Base-by-base conservation (phyloP, 352 stramenopile species). In the Phytopythium chamaehyphon region DNA sequence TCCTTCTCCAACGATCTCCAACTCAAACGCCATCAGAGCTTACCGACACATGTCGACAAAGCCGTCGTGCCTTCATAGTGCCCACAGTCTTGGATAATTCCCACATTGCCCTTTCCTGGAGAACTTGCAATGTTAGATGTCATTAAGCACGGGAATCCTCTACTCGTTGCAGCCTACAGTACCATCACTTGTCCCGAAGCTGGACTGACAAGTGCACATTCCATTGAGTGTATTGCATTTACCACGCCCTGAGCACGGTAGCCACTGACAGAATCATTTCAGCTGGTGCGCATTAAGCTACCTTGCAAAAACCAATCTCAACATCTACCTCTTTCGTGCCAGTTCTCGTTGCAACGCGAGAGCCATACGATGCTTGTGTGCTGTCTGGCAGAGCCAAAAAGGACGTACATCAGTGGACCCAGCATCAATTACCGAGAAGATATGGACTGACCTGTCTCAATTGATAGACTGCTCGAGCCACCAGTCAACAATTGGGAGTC, bases 321-420 rank as follows among this genome's bases (percentile, higher is more conserved):
- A n/a, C n/a, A n/a, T n/a, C n/a, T 38, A 86, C 79, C 74, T 88
- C 75, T 68, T 86, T 89, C 6, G 69, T 86, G 31, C 75, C 77
- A n/a, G 45, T 54, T 21, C 61, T 52, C 12, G 80, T 91, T 3
- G 50, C 43, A 35, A 44, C 47, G 21, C 31, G 46, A 10, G 56
- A 46, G 21, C 79, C 76, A 47, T 76, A 81, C 15, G 45, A 15
- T 1, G 70, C 70, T n/a, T n/a, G n/a, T n/a, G n/a, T n/a, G n/a
- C n/a, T n/a, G n/a, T n/a, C n/a, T n/a, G n/a, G n/a, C n/a, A n/a
- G n/a, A n/a, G n/a, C n/a, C n/a, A n/a, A n/a, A n/a, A n/a, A n/a
- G n/a, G n/a, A n/a, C n/a, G n/a, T n/a, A n/a, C n/a, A n/a, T n/a
- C n/a, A n/a, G n/a, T n/a, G n/a, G n/a, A n/a, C n/a, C n/a, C n/a